These are phyloP conservation scores for Paramyrothecium sp. DNA, from an alignment of 2,329 filamentous ascomycete genomes.

Conservation along the genomic window DNA sequence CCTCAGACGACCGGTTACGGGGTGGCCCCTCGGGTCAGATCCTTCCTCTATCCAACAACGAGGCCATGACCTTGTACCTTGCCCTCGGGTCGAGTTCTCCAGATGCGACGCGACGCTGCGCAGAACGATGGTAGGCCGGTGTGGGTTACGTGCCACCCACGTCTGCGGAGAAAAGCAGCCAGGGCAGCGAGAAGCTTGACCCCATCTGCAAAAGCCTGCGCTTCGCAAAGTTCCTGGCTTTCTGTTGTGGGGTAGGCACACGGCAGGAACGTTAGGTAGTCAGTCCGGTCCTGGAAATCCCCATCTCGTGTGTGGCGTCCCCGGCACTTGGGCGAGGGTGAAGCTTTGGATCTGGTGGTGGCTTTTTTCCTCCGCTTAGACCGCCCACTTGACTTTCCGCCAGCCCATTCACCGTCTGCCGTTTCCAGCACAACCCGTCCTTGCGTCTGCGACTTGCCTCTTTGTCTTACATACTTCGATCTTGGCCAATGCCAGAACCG, in stretches of 20 bases:
- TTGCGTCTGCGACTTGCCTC: no score
- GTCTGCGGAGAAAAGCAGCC: neutral
- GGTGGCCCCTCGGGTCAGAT: neutral
- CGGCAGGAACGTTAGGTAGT: no score
- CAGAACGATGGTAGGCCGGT: no score
- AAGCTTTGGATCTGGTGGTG: neutral
- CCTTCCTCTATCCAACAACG: neutral
- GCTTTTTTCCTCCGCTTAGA: neutral
- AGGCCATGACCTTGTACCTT: neutral
- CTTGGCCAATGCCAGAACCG: no score
- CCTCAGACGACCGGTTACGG: neutral
- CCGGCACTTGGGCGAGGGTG: neutral
- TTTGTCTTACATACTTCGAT: no score
- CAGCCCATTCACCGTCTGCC: neutral
- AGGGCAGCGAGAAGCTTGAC: neutral
- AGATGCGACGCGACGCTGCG: neutral
- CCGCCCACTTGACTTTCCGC: neutral
- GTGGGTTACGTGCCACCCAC: neutral
- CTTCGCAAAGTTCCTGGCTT: neutral
- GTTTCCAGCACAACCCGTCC: neutral
- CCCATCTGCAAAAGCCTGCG: neutral
- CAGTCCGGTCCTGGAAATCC: neutral
- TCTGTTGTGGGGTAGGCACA: neutral
- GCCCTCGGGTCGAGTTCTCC: neutral
- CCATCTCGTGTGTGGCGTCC: neutral